Conservation (phyloP, 192 early-diverging fungal genomes). For the Dissophora ornata region DNA sequence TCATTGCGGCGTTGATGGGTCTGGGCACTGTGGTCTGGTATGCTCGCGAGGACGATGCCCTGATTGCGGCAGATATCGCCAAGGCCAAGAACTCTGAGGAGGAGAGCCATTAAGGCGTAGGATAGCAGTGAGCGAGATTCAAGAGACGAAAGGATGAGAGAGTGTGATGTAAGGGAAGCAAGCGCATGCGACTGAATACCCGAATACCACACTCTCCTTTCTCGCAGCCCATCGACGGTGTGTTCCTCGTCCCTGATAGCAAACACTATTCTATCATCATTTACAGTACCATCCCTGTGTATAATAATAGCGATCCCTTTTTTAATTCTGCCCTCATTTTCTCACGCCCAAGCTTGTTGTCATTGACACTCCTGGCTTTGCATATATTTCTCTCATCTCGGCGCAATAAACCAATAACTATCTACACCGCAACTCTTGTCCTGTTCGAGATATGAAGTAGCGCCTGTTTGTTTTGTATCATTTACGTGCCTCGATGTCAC, state of each 20-base stretch:
- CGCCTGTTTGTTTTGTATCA: too few species aligned
- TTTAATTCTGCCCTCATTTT: background rate
- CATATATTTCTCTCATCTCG: constrained; percentile 2
- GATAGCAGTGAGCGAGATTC: background rate
- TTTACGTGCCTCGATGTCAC: too few species aligned
- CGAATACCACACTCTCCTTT: too few species aligned
- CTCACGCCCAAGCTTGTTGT: background rate
- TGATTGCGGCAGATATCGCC: constrained; percentile 30
- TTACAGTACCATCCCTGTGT: constrained; percentile 33
- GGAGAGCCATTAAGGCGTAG: constrained; percentile 24
- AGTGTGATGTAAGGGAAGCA: constrained; percentile 26
- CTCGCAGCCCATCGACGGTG: too few species aligned
- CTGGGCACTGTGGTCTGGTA: constrained; percentile 84
- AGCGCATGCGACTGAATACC: constrained; percentile 44
- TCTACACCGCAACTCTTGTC: too few species aligned
- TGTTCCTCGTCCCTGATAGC: too few species aligned
- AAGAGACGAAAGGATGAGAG: too few species aligned
- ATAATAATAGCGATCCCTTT: constrained; percentile 30
- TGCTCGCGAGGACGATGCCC: constrained; percentile 55
- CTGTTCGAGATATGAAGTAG: too few species aligned
- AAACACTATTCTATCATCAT: too few species aligned
- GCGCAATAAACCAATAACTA: background rate
- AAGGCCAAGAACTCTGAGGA: constrained; percentile 40
- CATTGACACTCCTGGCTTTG: background rate
- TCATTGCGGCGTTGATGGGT: constrained; percentile 79